A percentile compares a stretch with the other conserved stretches of the same genome.
Conservation (phyloP, 2,329 filamentous ascomycete genomes). For the Coniochaeta hoffmannii region DNA sequence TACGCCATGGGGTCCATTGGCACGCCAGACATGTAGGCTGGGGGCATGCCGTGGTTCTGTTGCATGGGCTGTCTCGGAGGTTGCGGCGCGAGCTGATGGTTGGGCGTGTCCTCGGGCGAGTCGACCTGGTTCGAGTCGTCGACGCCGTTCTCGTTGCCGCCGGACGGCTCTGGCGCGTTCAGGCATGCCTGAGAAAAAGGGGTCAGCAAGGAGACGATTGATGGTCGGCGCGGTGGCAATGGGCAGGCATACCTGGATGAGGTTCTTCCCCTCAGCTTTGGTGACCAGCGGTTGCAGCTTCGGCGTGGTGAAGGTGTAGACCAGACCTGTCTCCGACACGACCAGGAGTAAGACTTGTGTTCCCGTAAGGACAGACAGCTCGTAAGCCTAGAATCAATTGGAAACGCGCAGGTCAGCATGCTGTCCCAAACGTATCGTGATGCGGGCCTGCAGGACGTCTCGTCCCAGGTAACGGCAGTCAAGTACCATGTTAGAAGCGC, state of each 20-base stretch:
- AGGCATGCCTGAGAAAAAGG: slow-evolving; percentile 72
- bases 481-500: neutral
- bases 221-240: slow-evolving; percentile 10
- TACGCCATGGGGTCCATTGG: slow-evolving; percentile 72
- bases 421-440: slow-evolving; percentile 13
- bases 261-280: slow-evolving; percentile 97
- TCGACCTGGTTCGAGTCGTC: slow-evolving; percentile 73
- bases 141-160: slow-evolving; percentile 73
- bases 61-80: slow-evolving; percentile 48
- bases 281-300: slow-evolving; percentile 98
- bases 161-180: slow-evolving; percentile 86
- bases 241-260: slow-evolving; percentile 74
- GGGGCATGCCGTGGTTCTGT: slow-evolving; percentile 52
- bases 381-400: slow-evolving; percentile 73
- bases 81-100: slow-evolving; percentile 58
- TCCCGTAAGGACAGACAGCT: slow-evolving; percentile 92
- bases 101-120: slow-evolving; percentile 81
- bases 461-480: neutral
- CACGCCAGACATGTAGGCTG: slow-evolving; percentile 55
- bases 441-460: slow-evolving; percentile 10
- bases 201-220: slow-evolving; percentile 6
- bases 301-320: slow-evolving; percentile 97
- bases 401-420: neutral
- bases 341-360: slow-evolving; percentile 95
- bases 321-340: slow-evolving; percentile 92